Conservation (phyloP, 2,329 filamentous ascomycete genomes). For the Sclerotinia borealis region DNA sequence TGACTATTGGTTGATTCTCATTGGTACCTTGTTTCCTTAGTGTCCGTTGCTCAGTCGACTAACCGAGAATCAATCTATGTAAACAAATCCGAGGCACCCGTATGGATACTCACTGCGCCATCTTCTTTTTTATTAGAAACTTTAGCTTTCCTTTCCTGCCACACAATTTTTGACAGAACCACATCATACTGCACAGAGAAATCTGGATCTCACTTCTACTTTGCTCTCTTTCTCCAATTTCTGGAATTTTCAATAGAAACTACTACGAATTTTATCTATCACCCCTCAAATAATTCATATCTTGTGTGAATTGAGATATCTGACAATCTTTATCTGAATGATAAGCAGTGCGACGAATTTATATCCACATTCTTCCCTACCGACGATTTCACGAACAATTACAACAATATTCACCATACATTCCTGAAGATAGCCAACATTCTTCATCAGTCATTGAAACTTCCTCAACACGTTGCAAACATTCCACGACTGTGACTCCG, state of each 20-base stretch:
- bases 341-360: conserved; percentile 8
- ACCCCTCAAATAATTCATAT: neutral
- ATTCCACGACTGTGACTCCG: conserved; percentile 32
- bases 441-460: conserved; percentile 17
- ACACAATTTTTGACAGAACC: conserved; percentile 4
- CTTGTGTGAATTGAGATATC: conserved; percentile 4
- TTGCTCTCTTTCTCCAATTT: neutral
- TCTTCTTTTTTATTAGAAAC: conserved; percentile 8
- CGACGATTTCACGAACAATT: conserved; percentile 1
- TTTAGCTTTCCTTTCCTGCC: conserved; percentile 10
- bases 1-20: neutral
- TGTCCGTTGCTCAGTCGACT: neutral
- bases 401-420: neutral
- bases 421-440: conserved; percentile 14
- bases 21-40: neutral
- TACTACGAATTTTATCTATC: conserved; percentile 2
- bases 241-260: conserved; percentile 2
- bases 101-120: conserved; percentile 9
- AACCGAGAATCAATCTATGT: neutral
- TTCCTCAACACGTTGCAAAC: conserved; percentile 17
- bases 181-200: conserved; percentile 1
- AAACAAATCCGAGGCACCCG: conserved; percentile 2
- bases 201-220: conserved; percentile 4
- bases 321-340: conserved; percentile 7
- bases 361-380: conserved; percentile 10